Conservation (phyloP, 169 alveolate genomes). For the Babesia sp. region DNA sequence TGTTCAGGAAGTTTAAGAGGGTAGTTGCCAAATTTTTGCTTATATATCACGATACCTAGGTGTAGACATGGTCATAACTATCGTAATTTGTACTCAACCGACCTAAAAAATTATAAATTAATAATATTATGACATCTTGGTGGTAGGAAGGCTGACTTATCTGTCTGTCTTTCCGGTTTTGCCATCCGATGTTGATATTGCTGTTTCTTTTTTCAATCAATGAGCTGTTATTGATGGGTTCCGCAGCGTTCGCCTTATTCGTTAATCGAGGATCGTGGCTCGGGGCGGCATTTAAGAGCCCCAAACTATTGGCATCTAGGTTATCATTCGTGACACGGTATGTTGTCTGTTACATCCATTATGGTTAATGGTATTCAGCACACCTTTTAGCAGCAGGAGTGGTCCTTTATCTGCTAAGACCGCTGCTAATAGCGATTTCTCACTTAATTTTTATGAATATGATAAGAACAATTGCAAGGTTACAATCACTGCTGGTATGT, state of each 20-base stretch:
- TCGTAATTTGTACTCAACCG: no score
- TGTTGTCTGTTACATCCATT: not conserved
- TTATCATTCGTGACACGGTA: not conserved
- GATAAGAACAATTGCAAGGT: constrained; percentile 55
- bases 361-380: not conserved
- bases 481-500: constrained; percentile 63
- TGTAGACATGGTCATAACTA: no score
- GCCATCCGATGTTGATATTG: not conserved
- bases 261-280: not conserved
- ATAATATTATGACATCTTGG: no score
- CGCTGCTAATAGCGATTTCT: constrained; percentile 12
- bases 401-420: not conserved
- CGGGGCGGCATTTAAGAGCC: not conserved
- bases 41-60: no score
- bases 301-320: not conserved
- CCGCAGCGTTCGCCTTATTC: not conserved
- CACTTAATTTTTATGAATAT: constrained; percentile 25
- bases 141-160: no score
- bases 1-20: no score
- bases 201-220: not conserved
- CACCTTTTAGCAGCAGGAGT: not conserved
- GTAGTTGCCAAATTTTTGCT: no score
- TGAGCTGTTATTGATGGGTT: not conserved
- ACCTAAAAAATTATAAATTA: no score
- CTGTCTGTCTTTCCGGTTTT: not conserved